phyloP scores from a whole-genome alignment of 2,329 filamentous ascomycete species.

The Nectriaceae sp. region DNA sequence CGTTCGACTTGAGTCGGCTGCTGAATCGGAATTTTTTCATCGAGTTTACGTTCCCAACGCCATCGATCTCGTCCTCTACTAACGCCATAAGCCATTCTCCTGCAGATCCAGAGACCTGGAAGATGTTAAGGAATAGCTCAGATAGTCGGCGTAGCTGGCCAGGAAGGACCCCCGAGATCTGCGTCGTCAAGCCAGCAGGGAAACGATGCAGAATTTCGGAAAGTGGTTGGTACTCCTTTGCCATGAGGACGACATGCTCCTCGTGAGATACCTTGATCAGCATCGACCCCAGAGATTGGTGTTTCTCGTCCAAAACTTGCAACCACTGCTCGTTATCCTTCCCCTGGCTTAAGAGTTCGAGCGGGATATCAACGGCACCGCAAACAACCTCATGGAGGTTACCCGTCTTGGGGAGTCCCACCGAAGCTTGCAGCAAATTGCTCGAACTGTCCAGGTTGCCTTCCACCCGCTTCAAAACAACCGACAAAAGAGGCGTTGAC shows the following conservation, averaged over 20 bases:
- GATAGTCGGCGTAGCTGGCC: slow-evolving; percentile 78
- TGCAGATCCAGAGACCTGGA: slow-evolving; percentile 84
- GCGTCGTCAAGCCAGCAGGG: slow-evolving; percentile 77
- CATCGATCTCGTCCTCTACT: slow-evolving; percentile 96
- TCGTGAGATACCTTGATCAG: slow-evolving; percentile 81
- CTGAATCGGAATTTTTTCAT: slow-evolving; percentile 74
- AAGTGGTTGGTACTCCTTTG: slow-evolving; percentile 80
- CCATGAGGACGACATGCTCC: slow-evolving; percentile 86
- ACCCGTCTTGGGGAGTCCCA: slow-evolving; percentile 37
- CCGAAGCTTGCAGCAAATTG: slow-evolving; percentile 29
- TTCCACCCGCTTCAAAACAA: slow-evolving; percentile 70
- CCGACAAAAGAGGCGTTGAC: slow-evolving; percentile 66
- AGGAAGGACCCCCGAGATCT: slow-evolving; percentile 79
- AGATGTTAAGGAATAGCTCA: slow-evolving; percentile 89
- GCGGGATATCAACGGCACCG: slow-evolving; percentile 77
- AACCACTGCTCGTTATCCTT: slow-evolving; percentile 88
- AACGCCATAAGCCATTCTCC: slow-evolving; percentile 90
- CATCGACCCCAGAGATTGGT: slow-evolving; percentile 79
- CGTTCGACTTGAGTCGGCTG: slow-evolving; percentile 69
- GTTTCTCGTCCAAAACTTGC: slow-evolving; percentile 74
- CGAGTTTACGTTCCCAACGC: slow-evolving; percentile 78
- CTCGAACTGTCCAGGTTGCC: slow-evolving; percentile 48
- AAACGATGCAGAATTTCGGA: slow-evolving; percentile 85
- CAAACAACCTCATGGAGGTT: slow-evolving; percentile 55
- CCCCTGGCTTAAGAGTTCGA: slow-evolving; percentile 76